A percentile compares a stretch with the other conserved stretches of the same genome.
Conservation (phyloP, 139 green algal species). For the Marvania coccoides region DNA sequence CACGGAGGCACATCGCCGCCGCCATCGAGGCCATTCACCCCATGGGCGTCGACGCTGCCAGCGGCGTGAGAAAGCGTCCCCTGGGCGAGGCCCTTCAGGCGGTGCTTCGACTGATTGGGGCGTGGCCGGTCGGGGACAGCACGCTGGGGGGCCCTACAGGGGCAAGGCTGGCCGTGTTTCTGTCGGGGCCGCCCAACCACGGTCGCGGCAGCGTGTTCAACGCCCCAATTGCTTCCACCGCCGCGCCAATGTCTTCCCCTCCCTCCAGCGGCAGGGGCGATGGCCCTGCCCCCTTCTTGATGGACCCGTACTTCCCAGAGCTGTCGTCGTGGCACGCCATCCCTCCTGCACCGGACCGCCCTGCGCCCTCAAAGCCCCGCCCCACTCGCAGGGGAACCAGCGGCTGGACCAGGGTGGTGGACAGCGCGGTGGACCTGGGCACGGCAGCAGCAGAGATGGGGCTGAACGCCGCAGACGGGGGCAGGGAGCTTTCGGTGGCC, state of each 20-base stretch:
- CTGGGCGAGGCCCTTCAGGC: constrained; percentile 65
- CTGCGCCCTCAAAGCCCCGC: background rate
- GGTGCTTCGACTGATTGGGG: constrained; percentile 64
- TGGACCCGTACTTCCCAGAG: constrained; percentile 17
- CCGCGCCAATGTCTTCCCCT: background rate
- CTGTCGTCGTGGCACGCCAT: constrained; percentile 6
- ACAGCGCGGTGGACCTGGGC: background rate
- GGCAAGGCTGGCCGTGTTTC: constrained; percentile 48
- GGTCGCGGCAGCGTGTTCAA: constrained; percentile 46
- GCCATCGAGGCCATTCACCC: constrained; percentile 49
- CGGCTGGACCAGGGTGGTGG: background rate
- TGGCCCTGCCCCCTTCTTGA: background rate
- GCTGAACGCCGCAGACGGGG: background rate
- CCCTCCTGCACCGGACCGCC: background rate
- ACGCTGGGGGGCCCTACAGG: background rate
- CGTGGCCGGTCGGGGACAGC: background rate
- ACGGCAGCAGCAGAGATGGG: background rate
- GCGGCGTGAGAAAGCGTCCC: constrained; percentile 1
- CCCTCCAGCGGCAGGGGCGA: background rate
- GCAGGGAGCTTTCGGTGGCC: constrained; percentile 3
- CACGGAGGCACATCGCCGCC: constrained; percentile 49
- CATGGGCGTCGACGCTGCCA: background rate
- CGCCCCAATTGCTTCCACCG: background rate
- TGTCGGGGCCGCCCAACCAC: constrained; percentile 56
- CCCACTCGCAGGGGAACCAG: background rate